Conservation (phyloP, 225 moss, liverwort and hornwort species). For the Straminergon stramineum region DNA sequence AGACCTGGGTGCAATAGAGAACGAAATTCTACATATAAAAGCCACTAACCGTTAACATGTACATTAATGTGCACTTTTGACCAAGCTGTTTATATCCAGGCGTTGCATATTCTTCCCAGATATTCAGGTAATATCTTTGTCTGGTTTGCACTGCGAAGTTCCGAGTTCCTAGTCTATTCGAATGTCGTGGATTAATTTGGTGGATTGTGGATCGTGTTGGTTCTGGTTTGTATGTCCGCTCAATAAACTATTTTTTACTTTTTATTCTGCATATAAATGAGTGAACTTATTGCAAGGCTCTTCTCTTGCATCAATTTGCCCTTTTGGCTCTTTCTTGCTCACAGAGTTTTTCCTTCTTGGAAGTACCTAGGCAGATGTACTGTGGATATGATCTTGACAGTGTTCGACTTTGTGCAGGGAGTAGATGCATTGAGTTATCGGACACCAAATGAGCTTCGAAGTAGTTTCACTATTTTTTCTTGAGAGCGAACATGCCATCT, state of each 20-base stretch:
- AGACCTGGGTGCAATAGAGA: conserved; percentile 60
- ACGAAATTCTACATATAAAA: conserved; percentile 64
- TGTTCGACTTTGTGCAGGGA: neutral
- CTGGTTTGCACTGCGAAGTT: neutral
- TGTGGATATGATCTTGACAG: neutral
- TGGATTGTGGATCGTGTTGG: neutral
- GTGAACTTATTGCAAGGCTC: neutral
- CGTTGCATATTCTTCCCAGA: neutral
- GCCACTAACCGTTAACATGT: conserved; percentile 30
- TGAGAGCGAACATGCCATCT: neutral
- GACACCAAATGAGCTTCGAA: neutral
- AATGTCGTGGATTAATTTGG: neutral
- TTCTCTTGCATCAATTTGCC: neutral
- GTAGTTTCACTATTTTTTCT: neutral
- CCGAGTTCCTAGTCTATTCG: neutral
- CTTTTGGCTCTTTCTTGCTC: neutral
- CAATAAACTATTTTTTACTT: neutral
- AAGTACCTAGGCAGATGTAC: neutral
- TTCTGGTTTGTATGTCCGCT: neutral
- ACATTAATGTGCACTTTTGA: neutral
- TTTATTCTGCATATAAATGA: neutral
- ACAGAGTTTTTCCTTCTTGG: neutral
- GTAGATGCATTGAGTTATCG: neutral
- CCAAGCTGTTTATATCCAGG: neutral
- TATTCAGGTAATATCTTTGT: neutral